Evolutionary conservation across 2,329 filamentous ascomycete genomes (phyloP).

Genomic region (Ophiognomonia clavigignenti-juglandacearum): DNA sequence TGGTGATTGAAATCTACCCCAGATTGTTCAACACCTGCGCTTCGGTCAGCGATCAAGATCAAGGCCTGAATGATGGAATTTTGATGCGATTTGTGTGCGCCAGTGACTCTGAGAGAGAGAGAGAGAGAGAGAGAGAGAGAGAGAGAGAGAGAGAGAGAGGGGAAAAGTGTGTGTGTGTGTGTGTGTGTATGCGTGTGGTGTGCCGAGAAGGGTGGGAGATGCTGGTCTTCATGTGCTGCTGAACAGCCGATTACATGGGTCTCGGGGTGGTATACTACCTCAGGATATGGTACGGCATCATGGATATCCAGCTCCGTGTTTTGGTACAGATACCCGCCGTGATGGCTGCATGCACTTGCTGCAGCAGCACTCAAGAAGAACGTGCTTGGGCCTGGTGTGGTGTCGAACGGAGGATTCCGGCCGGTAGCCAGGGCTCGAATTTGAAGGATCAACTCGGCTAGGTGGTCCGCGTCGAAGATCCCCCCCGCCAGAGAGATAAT

Average conservation of each 20-base stretch:
- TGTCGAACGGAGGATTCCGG: background rate
- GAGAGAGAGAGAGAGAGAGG: background rate
- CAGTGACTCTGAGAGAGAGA: background rate
- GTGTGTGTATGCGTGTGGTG: background rate
- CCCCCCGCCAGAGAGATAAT: constrained; percentile 16
- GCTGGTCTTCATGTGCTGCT: no score
- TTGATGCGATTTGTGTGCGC: background rate
- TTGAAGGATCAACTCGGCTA: constrained; percentile 14
- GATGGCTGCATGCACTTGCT: background rate
- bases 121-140: background rate
- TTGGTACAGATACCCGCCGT: no score
- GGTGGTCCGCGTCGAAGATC: constrained; percentile 14
- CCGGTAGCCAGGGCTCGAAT: background rate
- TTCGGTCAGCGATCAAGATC: constrained; percentile 12
- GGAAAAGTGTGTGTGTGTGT: background rate
- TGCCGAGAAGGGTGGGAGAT: no score
- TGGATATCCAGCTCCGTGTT: no score
- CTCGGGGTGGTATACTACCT: no score
- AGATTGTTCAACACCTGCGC: constrained; percentile 5
- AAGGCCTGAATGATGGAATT: constrained; percentile 5
- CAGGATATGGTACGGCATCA: no score
- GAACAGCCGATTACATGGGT: no score
- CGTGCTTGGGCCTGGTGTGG: background rate
- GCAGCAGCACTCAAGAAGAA: background rate
- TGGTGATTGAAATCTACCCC: no score